Evolutionary conservation across 1,284 basidiomycete species (phyloP).

Genomic region (Irpex sp.): DNA sequence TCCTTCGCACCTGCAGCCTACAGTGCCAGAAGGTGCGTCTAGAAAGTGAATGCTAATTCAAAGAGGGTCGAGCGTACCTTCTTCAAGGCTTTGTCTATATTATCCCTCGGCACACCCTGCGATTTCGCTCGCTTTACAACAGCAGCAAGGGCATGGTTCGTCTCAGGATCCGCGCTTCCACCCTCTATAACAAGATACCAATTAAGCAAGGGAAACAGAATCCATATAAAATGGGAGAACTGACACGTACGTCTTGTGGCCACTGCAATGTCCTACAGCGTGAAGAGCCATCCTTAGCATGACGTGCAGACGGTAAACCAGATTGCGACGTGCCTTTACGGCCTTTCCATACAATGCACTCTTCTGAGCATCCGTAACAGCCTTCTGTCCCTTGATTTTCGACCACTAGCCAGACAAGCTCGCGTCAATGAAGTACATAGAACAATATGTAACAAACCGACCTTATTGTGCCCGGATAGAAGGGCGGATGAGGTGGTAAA

Average conservation of each 20-base stretch:
- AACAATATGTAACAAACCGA: constrained; percentile 20
- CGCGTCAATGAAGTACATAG: background rate
- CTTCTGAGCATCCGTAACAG: constrained; percentile 65
- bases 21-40: background rate
- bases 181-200: constrained; percentile 41
- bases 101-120: constrained; percentile 73
- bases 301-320: background rate
- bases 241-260: constrained; percentile 60
- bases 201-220: background rate
- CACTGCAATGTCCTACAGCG: constrained; percentile 61
- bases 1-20: constrained; percentile 53
- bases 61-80: constrained; percentile 39
- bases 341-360: constrained; percentile 58
- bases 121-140: constrained; percentile 62
- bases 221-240: background rate
- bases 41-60: background rate
- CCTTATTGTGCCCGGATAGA: constrained; percentile 66
- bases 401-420: constrained; percentile 58
- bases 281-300: constrained; percentile 3
- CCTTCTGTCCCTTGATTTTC: constrained; percentile 84
- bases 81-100: constrained; percentile 69
- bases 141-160: constrained; percentile 60
- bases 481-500: constrained; percentile 20
- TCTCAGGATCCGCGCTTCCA: constrained; percentile 60
- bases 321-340: constrained; percentile 47